Evolutionary conservation across 1,139 yeast species (phyloP).

Genomic region (Pichia sp.): DNA sequence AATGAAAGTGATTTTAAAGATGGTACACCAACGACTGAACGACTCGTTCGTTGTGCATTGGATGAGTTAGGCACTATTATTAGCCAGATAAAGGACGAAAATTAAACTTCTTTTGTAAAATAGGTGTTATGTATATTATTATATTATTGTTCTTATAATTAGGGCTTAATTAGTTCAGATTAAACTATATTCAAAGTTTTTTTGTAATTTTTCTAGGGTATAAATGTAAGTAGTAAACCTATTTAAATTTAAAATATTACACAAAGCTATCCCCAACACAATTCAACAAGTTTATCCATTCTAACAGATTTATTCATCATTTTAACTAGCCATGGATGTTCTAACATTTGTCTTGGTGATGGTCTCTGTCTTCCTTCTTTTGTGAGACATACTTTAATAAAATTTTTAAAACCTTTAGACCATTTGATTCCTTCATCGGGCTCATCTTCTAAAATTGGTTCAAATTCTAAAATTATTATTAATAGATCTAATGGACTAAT

Average conservation of each 20-base stretch:
- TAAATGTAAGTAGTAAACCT: no score
- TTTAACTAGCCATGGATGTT: conserved; percentile 85
- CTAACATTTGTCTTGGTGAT: conserved; percentile 85
- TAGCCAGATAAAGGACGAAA: no score
- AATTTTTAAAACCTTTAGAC: conserved; percentile 79
- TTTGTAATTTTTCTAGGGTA: no score
- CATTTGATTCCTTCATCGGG: conserved; percentile 72
- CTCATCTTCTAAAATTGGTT: conserved; percentile 73
- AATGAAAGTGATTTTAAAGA: conserved; percentile 41
- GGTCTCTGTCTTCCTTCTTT: conserved; percentile 80
- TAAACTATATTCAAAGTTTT: no score
- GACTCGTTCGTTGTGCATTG: conserved; percentile 53
- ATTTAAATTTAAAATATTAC: no score
- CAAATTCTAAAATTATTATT: conserved; percentile 72
- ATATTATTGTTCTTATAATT: no score
- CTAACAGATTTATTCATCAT: conserved; percentile 65
- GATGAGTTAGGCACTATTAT: conserved; percentile 13
- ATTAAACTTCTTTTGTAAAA: no score
- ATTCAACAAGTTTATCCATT: conserved; percentile 80
- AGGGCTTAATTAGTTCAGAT: no score
- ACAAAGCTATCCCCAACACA: conserved; percentile 55
- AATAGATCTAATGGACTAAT: conserved; percentile 80
- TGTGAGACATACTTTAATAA: conserved; percentile 72
- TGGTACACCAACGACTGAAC: conserved; percentile 49
- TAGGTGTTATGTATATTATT: no score